phyloP scores from a whole-genome alignment of 1,284 basidiomycete species.

The Singerocomus inundabilis region DNA sequence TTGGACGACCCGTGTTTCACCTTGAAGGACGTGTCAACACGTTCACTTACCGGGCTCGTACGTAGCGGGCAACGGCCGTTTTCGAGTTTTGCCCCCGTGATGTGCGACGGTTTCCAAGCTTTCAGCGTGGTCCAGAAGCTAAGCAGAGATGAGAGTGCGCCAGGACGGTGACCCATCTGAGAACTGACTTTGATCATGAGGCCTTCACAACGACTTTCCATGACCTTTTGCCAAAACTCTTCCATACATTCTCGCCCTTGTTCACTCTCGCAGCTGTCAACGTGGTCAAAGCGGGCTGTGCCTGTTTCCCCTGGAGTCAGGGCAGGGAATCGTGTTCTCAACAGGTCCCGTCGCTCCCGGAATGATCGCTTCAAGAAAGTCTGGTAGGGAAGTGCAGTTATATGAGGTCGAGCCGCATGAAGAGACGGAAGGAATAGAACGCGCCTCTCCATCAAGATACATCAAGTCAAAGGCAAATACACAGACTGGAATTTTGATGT shows the following conservation, averaged over 20 bases:
- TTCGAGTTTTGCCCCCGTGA: slow-evolving; percentile 43
- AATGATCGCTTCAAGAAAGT: slow-evolving; percentile 72
- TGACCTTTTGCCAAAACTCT: slow-evolving; percentile 77
- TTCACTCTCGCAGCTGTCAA: slow-evolving; percentile 74
- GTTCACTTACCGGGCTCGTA: slow-evolving; percentile 75
- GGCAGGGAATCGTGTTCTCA: slow-evolving; percentile 62
- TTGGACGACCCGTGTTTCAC: background rate
- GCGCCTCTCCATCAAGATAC: slow-evolving; percentile 78
- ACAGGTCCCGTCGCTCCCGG: slow-evolving; percentile 65
- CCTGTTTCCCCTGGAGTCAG: slow-evolving; percentile 44
- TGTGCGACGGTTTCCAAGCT: slow-evolving; percentile 36
- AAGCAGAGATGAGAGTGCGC: slow-evolving; percentile 10
- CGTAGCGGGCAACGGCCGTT: slow-evolving; percentile 79
- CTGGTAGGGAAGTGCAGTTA: slow-evolving; percentile 37
- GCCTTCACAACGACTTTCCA: slow-evolving; percentile 86
- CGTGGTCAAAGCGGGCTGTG: slow-evolving; percentile 73
- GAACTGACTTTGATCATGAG: slow-evolving; percentile 84
- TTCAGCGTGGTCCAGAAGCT: slow-evolving; percentile 61
- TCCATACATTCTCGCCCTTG: slow-evolving; percentile 64
- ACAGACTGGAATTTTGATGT: slow-evolving; percentile 82
- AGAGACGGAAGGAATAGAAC: slow-evolving; percentile 14
- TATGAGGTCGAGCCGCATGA: background rate
- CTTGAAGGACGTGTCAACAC: background rate
- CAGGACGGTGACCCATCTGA: slow-evolving; percentile 18
- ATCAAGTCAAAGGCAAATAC: slow-evolving; percentile 92